Evolutionary conservation across 1,284 basidiomycete species (phyloP), one percentile per base, ranked within the genome.

Genomic region (Salmacisia buchloeana): DNA sequence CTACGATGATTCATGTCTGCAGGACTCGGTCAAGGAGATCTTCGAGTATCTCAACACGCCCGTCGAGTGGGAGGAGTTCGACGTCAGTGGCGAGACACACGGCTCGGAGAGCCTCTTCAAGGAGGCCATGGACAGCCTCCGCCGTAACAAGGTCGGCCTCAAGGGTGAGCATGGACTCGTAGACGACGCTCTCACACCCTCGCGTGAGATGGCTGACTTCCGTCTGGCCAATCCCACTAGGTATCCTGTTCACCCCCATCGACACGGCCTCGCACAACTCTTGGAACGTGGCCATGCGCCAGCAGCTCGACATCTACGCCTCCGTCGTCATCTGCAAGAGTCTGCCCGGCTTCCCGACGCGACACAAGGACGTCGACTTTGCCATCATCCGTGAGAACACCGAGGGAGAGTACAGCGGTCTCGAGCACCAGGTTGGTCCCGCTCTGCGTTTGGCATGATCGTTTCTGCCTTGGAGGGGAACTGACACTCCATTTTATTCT

Each of bases 331-430:
- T 97, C 64, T 98, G 96, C 89, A 97, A 97, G 83, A 92, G 94
- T 60, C 87, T 98, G 62, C 90, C 92, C n/a, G 96, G 96, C 60
- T 88, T 94, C 83, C 90, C 93, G 45, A 97, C 96, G 49, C 90
- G 94, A 75, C 94, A 99, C 84, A 85, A 88, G 69, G 89, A 96
- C 79, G 96, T 98, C 80, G 94, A 99, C 83, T 96, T 97, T 82
- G 93, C 91, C 75, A 94, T 98, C 82, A 97, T 99, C 81, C 93
- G 96, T 83, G 96, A 99, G 83, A 99, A 99, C 84, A 99, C 96
- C 25, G 96, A 99, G 85, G 96, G 96, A 75, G 96, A 99, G 84
- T 99, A 99, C 85, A 94, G 93, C 73, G 96, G 96, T 64, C 84
- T 99, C 70, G 96, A 99, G 82, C 96, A 99, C 84, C 91, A 94